Conservation (phyloP, 2,329 filamentous ascomycete genomes). For the Venturiaceae sp. region DNA sequence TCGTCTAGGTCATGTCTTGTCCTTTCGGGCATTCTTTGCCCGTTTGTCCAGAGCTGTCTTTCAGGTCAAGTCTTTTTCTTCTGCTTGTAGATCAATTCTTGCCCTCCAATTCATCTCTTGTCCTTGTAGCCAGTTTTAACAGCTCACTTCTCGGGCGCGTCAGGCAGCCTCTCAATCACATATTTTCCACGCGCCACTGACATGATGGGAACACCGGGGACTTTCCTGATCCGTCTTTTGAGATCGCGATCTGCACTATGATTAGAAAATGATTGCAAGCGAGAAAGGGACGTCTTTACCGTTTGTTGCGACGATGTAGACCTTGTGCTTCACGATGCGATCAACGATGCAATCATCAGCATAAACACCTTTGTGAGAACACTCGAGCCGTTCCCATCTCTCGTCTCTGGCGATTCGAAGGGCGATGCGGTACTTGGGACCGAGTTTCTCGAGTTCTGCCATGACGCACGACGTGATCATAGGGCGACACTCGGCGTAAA, state of each 20-base stretch:
- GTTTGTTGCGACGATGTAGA: conserved; percentile 45
- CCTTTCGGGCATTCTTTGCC: too few relatives aligned
- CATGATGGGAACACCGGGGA: conserved; percentile 67
- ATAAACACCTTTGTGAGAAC: conserved; percentile 83
- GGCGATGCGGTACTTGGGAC: conserved; percentile 77
- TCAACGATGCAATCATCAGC: conserved; percentile 67
- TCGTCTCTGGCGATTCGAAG: conserved; percentile 81
- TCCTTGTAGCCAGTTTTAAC: too few relatives aligned
- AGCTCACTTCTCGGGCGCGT: conserved; percentile 58
- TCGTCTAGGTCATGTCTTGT: neutral
- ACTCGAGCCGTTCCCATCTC: conserved; percentile 74
- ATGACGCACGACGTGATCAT: conserved; percentile 79
- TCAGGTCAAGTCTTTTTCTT: neutral
- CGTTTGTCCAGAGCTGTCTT: too few relatives aligned
- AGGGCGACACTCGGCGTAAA: conserved; percentile 84
- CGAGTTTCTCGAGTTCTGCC: conserved; percentile 83
- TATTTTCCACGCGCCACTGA: conserved; percentile 72
- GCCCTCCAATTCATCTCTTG: too few relatives aligned
- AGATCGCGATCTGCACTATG: conserved; percentile 45
- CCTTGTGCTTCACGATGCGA: conserved; percentile 33
- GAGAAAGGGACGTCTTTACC: conserved; percentile 40
- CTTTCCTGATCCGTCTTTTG: conserved; percentile 75
- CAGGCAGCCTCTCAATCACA: conserved; percentile 82
- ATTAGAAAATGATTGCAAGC: too few relatives aligned
- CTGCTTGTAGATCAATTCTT: neutral